Conservation (phyloP, 1,284 basidiomycete genomes). For the Gomphus sp. region DNA sequence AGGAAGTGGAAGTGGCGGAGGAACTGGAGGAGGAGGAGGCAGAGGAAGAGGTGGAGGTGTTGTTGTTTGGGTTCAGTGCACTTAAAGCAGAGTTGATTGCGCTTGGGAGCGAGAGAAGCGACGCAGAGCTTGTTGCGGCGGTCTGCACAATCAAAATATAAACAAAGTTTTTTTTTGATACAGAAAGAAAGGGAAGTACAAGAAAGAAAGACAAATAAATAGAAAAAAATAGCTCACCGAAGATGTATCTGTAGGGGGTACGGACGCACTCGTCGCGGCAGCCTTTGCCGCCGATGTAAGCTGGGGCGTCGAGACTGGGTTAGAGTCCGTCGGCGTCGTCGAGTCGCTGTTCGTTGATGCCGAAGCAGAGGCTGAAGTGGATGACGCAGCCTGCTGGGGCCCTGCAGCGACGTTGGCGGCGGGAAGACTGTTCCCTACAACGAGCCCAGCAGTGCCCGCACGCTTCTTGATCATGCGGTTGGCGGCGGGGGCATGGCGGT, state of each 20-base stretch:
- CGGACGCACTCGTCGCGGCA: background rate
- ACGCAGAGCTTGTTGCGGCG: constrained; percentile 9
- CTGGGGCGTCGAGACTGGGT: too few species aligned
- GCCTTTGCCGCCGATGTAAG: background rate
- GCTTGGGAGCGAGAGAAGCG: background rate
- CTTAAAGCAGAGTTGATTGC: background rate
- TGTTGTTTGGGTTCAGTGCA: background rate
- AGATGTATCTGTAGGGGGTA: background rate
- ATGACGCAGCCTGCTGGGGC: background rate
- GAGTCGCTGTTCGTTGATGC: background rate
- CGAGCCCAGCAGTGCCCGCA: constrained; percentile 9
- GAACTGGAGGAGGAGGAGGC: constrained; percentile 10
- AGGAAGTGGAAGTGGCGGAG: constrained; percentile 14
- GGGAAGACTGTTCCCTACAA: too few species aligned
- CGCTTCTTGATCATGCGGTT: constrained; percentile 66
- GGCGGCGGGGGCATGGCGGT: constrained; percentile 41
- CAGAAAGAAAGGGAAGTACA: too few species aligned
- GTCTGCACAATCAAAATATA: background rate
- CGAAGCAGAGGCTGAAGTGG: background rate
- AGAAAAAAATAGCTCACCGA: background rate
- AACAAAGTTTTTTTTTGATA: background rate
- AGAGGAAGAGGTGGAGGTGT: background rate
- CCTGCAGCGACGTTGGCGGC: background rate
- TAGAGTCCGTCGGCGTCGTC: too few species aligned
- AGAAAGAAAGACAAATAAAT: too few species aligned